Percentiles rank a stretch among this genome's conserved stretches.
These are phyloP conservation scores for Trichoderma pleuroti DNA, from an alignment of 2,329 filamentous ascomycete species.

Conservation along the genomic window DNA sequence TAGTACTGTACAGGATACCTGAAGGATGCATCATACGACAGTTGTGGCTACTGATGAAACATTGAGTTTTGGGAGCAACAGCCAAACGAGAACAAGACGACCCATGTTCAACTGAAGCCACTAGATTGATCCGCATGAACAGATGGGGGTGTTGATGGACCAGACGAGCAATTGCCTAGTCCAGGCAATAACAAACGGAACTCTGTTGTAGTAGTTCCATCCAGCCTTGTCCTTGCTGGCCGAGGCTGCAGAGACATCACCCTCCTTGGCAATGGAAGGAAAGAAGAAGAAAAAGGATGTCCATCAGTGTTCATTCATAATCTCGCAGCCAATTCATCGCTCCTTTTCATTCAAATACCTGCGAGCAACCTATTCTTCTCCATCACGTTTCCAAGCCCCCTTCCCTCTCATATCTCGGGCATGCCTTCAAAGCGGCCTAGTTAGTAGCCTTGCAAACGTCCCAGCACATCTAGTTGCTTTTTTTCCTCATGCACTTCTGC, in stretches of 20 bases:
- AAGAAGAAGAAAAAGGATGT: background rate
- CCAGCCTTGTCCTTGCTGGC: background rate
- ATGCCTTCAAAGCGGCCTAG: background rate
- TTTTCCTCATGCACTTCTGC: background rate
- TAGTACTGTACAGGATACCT: background rate
- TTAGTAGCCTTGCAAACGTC: background rate
- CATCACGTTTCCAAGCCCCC: background rate
- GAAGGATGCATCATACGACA: background rate
- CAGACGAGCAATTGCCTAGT: background rate
- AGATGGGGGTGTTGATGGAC: background rate
- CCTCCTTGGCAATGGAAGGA: background rate
- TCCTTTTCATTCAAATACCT: background rate
- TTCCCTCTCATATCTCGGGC: background rate
- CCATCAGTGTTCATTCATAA: background rate
- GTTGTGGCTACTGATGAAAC: background rate
- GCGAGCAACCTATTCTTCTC: background rate
- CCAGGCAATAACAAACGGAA: background rate
- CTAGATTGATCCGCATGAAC: slow-evolving; percentile 14
- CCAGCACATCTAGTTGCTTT: background rate
- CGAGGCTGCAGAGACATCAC: background rate
- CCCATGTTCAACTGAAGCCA: slow-evolving; percentile 1
- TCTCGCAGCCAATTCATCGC: background rate
- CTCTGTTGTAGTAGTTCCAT: background rate
- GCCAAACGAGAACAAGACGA: background rate
- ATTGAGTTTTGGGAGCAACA: background rate